These are phyloP conservation scores for Ocimum tenuiflorum DNA, from an alignment of 257 asterid species.

Conservation along the genomic window DNA sequence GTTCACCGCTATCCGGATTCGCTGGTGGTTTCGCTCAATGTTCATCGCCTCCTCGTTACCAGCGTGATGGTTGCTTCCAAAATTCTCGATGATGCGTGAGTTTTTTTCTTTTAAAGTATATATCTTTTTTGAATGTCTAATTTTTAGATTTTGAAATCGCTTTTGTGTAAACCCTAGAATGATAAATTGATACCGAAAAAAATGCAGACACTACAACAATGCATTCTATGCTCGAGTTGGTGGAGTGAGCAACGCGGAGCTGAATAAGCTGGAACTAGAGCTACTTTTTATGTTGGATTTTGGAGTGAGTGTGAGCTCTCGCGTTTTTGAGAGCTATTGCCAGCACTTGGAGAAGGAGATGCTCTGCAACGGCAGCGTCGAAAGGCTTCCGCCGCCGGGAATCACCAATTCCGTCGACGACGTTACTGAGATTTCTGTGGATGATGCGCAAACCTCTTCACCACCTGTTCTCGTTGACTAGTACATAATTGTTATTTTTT, in stretches of 20 bases:
- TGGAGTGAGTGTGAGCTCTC: slow-evolving; percentile 50
- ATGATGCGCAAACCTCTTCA: slow-evolving; percentile 42
- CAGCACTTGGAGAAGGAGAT: slow-evolving; percentile 77
- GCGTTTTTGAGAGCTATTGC: slow-evolving; percentile 71
- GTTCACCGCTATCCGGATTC: slow-evolving; percentile 68
- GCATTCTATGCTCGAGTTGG: slow-evolving; percentile 85
- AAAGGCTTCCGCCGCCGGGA: slow-evolving; percentile 22
- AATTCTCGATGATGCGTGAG: slow-evolving; percentile 79
- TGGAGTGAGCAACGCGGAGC: slow-evolving; percentile 63
- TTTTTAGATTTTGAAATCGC: no score
- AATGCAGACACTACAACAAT: slow-evolving; percentile 70
- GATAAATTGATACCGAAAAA: no score
- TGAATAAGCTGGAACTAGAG: slow-evolving; percentile 67
- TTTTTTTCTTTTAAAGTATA: neutral
- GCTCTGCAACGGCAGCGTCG: slow-evolving; percentile 28
- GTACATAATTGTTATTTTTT: neutral
- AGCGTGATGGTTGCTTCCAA: slow-evolving; percentile 88
- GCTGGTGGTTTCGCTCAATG: slow-evolving; percentile 67
- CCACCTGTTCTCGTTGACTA: slow-evolving; percentile 23
- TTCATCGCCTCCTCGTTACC: slow-evolving; percentile 65
- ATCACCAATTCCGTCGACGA: slow-evolving; percentile 32
- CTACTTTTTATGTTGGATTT: slow-evolving; percentile 70
- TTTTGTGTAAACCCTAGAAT: no score
- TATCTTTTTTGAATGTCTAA: no score
- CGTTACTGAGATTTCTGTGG: slow-evolving; percentile 50